Base-by-base conservation (phyloP, 2,329 filamentous ascomycete genomes). In the Aspergillus calidoustus region DNA sequence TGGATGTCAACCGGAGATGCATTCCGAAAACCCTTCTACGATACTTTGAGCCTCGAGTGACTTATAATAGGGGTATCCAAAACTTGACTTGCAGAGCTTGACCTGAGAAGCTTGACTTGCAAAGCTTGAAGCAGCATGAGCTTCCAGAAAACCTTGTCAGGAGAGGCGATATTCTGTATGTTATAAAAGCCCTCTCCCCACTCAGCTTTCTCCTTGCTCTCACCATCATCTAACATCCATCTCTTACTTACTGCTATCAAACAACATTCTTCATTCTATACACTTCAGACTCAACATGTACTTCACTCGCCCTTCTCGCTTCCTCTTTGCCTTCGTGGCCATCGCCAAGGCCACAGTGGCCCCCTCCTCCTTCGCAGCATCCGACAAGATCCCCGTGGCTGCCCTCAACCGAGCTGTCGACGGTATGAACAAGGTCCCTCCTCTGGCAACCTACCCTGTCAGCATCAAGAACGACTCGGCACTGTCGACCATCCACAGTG, bases 401-500 rank as follows among this genome's bases (percentile, higher is more conserved):
- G 69, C 69, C 0, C 44, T 74, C 23, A 60, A 71, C 30, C 65
- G 60, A 13, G 71, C 72, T 4, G 70, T 69, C 25, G 66, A 68
- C 2, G 65, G 66, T 43, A 67, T 69, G 8, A 72, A 54, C 15
- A 60, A 34, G 3, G 66, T 72, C n/a, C 71, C 71, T 0, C 60
- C 64, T 3, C 54, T 63, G 51, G 68, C 69, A 2, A 69, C 68
- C 3, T 74, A 74, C 46, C 68, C 68, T 7, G 58, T 73, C 25
- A 72, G 64, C 28, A 54, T 57, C 7, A 58, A 67, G 9, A 22
- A 41, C 1, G 64, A 64, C 11, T 58, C 70, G 15, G 52, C 62
- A 4, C 66, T 62, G 19, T 68, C 68, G 7, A 72, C 70, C 2
- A 74, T 75, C 41, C 65, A 75, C 46, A 67, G 59, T 28, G 72